Base-by-base conservation (phyloP, 768 basidiomycete genomes). In the Rhizopogon roseolus region DNA sequence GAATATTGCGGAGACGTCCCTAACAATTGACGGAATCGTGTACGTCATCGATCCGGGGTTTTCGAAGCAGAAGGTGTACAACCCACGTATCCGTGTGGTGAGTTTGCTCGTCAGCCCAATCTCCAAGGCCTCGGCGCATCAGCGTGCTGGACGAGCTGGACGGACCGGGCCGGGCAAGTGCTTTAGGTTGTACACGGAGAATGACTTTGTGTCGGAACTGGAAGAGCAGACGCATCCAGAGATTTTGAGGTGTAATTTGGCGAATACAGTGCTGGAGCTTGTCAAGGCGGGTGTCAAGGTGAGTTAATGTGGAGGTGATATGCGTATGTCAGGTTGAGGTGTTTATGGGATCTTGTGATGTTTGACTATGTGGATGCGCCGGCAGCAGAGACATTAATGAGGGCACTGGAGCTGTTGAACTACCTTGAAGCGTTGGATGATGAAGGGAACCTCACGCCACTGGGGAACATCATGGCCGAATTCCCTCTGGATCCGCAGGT, bases 1-100 rank as follows among this genome's bases (percentile, higher is more conserved):
- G 28, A 99, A 98, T 66, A 93, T 98, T 54, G 97, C 96, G 3
- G 96, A 99, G 71, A 98, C 96, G 2, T 96, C 93, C 2, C 73
- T 98, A 41, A 99, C 96, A 3, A 98, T 99, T 54, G 96, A 99
- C 60, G 96, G 96, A 19, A 98, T 99, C 62, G 95, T 98, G n/a
- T 99, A 98, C 62, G 96, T 98, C 54, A 93, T 98, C 43, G 96
- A 98, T 64, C 93, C 95, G 0, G 95, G 94, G 1, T 97, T 98
- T 74, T 94, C 90, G 34, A 96, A 99, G 71, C 96, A 98, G 71
- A 98, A 96, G 66, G 88, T 98, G 46, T 99, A 98, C 76, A 98
- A 98, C 67, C 97, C 96, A 0, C 82, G 96, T 29, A 97, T 98
- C 55, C 86, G 96, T 44, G 96, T 98, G 17, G 96, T 98, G 74